Conservation (phyloP, 2,329 filamentous ascomycete genomes). For the Penicillium sp. region DNA sequence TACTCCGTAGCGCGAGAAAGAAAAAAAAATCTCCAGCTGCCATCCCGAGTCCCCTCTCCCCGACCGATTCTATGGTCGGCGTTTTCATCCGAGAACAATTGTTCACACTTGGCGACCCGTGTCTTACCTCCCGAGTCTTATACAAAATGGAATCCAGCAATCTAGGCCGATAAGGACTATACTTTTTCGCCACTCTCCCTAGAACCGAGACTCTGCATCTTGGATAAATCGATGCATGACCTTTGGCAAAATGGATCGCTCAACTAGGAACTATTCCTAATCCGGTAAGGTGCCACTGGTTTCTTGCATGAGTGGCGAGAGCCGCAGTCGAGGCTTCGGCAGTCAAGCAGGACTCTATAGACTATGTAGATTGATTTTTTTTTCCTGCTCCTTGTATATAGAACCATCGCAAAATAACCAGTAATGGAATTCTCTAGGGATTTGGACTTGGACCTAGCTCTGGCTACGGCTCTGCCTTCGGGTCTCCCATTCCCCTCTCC, state of each 20-base stretch:
- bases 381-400: background rate
- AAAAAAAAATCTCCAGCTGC: background rate
- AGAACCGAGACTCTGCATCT: background rate
- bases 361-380: background rate
- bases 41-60: background rate
- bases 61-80: slow-evolving; percentile 4
- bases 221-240: background rate
- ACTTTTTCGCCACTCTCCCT: background rate
- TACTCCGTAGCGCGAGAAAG: slow-evolving; percentile 3
- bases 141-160: background rate
- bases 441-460: background rate
- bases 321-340: background rate
- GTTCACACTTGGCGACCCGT: background rate
- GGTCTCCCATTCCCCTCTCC: background rate
- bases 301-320: background rate
- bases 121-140: background rate
- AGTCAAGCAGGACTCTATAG: background rate
- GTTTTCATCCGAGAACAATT: background rate
- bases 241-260: background rate
- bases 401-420: background rate
- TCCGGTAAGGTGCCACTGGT: background rate
- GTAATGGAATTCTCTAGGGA: background rate
- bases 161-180: background rate
- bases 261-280: background rate
- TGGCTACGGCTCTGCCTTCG: background rate